Conservation (phyloP, 371 early-diverging fungal genomes). For the Zychaea mexicana region DNA sequence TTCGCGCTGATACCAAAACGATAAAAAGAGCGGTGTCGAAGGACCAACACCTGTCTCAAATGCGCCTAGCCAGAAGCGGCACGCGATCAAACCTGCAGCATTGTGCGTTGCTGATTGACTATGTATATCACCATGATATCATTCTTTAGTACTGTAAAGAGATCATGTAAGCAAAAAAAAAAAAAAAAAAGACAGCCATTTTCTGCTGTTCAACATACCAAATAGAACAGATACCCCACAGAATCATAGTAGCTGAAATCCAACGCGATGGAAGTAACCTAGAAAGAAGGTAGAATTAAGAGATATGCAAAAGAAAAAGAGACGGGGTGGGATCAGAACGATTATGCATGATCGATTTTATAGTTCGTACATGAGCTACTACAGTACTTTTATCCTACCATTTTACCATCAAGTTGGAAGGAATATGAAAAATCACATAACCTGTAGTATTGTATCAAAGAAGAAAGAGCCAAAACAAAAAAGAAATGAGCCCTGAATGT, state of each 20-base stretch:
- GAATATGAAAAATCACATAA: constrained; percentile 30
- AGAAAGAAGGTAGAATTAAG: background rate
- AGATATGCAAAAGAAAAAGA: too few relatives aligned
- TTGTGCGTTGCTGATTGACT: constrained; percentile 55
- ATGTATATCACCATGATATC: background rate
- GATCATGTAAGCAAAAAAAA: too few relatives aligned
- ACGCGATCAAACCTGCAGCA: constrained; percentile 50
- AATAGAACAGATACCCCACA: constrained; percentile 46
- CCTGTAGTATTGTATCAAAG: constrained; percentile 9
- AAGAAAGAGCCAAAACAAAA: too few relatives aligned
- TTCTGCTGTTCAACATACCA: constrained; percentile 20
- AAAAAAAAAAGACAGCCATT: too few relatives aligned
- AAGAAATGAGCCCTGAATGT: too few relatives aligned
- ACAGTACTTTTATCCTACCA: constrained; percentile 8
- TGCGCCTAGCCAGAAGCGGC: constrained; percentile 65
- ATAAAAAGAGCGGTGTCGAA: constrained; percentile 34
- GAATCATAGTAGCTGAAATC: constrained; percentile 41
- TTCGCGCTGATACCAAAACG: constrained; percentile 47
- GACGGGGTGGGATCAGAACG: too few relatives aligned
- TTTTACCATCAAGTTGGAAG: constrained; percentile 30
- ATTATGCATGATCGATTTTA: too few relatives aligned
- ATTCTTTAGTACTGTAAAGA: too few relatives aligned
- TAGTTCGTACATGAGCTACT: too few relatives aligned
- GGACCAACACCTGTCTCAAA: constrained; percentile 48
- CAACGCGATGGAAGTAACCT: constrained; percentile 35